Conservation (phyloP, 2,329 filamentous ascomycete species). For the Leptographium procerum region DNA sequence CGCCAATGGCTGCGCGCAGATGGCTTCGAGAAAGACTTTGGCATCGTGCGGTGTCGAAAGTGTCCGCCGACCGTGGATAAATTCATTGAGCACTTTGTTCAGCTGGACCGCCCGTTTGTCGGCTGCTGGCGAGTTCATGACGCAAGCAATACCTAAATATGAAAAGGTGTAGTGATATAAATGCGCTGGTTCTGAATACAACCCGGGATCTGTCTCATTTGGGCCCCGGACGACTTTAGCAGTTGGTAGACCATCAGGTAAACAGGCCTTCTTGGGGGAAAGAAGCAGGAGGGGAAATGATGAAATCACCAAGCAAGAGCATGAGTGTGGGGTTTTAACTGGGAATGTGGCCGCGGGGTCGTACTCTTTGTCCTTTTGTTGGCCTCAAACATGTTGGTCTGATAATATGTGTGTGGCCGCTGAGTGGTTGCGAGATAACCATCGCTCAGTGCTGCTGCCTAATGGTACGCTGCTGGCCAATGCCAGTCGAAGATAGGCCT, state of each 20-base stretch:
- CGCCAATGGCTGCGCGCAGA: not conserved
- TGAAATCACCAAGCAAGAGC: no score
- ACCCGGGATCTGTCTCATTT: not conserved
- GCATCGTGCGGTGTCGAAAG: not conserved
- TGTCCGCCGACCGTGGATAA: not conserved
- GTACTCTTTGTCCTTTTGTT: not conserved
- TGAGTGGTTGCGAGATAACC: no score
- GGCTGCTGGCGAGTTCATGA: not conserved
- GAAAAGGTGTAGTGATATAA: not conserved
- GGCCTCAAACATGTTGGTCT: not conserved
- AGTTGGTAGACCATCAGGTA: not conserved
- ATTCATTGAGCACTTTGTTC: not conserved
- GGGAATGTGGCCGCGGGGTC: not conserved
- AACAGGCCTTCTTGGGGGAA: not conserved
- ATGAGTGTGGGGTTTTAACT: no score
- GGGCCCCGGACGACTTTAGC: not conserved
- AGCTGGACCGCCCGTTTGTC: not conserved
- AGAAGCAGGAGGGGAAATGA: not conserved
- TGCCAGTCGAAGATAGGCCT: not conserved
- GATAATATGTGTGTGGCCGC: no score
- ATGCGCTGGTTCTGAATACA: not conserved
- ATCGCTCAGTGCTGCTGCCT: no score
- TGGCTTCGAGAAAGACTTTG: slow-evolving; percentile 1
- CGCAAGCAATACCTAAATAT: not conserved
- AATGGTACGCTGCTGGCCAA: not conserved